Evolutionary conservation across 352 stramenopile genomes (phyloP).

Genomic region (Pythium rishiriense): DNA sequence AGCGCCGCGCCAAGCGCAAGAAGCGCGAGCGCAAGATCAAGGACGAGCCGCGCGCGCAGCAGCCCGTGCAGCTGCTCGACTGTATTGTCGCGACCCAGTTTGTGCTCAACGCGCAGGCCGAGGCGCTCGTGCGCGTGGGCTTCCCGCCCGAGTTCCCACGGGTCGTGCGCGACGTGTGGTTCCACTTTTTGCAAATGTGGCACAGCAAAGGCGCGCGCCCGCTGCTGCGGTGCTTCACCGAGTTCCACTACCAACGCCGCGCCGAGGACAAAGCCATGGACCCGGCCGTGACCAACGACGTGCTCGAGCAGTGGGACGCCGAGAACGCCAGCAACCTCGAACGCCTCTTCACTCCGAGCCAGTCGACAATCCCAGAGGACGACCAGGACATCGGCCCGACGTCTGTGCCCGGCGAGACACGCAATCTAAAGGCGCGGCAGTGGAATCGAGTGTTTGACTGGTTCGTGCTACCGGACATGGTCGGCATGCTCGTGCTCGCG

Average conservation of each 20-base stretch:
- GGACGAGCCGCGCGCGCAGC: conserved; percentile 5
- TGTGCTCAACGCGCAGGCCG: conserved; percentile 56
- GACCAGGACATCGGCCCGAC: conserved; percentile 9
- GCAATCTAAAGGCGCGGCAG: not conserved
- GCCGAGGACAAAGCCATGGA: conserved; percentile 50
- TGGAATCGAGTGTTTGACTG: conserved; percentile 31
- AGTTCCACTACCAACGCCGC: conserved; percentile 47
- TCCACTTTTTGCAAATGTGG: conserved; percentile 68
- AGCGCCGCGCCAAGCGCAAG: conserved; percentile 38
- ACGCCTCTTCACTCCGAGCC: conserved; percentile 17
- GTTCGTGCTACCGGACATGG: conserved; percentile 58
- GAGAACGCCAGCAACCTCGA: conserved; percentile 33
- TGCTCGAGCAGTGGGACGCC: conserved; percentile 75
- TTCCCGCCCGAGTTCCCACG: conserved; percentile 42
- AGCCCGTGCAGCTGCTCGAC: conserved; percentile 45
- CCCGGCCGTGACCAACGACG: conserved; percentile 47
- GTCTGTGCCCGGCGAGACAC: conserved; percentile 3
- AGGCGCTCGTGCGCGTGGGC: conserved; percentile 42
- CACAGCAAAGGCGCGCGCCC: conserved; percentile 53
- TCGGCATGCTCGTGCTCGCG: conserved; percentile 63
- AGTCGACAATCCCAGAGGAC: conserved; percentile 15
- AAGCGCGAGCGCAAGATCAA: conserved; percentile 34
- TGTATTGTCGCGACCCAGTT: conserved; percentile 64
- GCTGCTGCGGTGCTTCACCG: conserved; percentile 70
- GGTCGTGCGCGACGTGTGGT: conserved; percentile 65